Evolutionary conservation across 2,329 filamentous ascomycete species (phyloP).

Genomic region (Phialophora verrucosa): DNA sequence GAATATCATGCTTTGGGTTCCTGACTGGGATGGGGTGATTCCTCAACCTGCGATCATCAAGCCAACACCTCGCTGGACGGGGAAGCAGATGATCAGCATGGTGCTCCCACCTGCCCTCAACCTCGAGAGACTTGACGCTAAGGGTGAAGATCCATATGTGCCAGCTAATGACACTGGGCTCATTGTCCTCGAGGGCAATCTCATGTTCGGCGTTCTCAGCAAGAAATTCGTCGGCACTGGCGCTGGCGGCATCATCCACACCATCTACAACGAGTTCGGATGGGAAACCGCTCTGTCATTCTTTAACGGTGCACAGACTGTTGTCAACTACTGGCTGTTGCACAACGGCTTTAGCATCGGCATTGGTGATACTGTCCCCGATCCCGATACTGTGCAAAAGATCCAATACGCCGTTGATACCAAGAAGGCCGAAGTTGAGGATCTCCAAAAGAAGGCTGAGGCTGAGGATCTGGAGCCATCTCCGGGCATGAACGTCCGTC

Average conservation of each 20-base stretch:
- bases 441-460: conserved; percentile 77
- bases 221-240: conserved; percentile 95
- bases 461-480: conserved; percentile 87
- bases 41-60: conserved; percentile 93
- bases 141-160: conserved; percentile 63
- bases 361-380: conserved; percentile 96
- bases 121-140: conserved; percentile 65
- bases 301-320: conserved; percentile 92
- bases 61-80: conserved; percentile 91
- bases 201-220: conserved; percentile 86
- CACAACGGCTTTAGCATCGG: conserved; percentile 98
- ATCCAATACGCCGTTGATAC: conserved; percentile 81
- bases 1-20: conserved; percentile 97
- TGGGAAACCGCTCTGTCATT: conserved; percentile 86
- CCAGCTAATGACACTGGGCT: conserved; percentile 78
- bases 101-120: conserved; percentile 87
- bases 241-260: conserved; percentile 88
- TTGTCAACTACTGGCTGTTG: conserved; percentile 96
- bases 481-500: conserved; percentile 97
- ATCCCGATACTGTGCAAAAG: conserved; percentile 79
- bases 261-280: conserved; percentile 94
- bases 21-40: conserved; percentile 94
- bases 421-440: conserved; percentile 80
- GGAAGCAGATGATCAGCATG: conserved; percentile 96
- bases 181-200: conserved; percentile 81